A percentile compares a stretch with the other conserved stretches of the same genome.
phyloP scores from a whole-genome alignment of 2,329 filamentous ascomycete species.

The Pseudogymnoascus sp. region DNA sequence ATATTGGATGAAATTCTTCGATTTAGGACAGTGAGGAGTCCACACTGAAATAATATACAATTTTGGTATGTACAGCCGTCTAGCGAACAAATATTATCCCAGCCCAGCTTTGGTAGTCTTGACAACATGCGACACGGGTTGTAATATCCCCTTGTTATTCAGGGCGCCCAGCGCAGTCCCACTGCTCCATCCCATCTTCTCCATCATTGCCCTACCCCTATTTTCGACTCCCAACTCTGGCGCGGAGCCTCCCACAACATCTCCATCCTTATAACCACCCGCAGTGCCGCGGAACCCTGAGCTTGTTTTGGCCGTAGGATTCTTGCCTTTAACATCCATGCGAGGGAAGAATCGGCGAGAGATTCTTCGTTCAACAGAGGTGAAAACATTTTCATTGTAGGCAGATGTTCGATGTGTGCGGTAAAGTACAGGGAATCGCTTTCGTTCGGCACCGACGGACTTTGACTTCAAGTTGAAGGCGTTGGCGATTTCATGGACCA shows the following conservation, averaged over 20 bases:
- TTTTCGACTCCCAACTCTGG: constrained; percentile 79
- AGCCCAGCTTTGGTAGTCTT: constrained; percentile 81
- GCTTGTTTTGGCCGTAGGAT: constrained; percentile 23
- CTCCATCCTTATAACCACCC: constrained; percentile 69
- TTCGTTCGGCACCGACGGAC: constrained; percentile 66
- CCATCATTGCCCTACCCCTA: constrained; percentile 76
- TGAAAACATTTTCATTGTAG: constrained; percentile 52
- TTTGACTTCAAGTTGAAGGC: constrained; percentile 75
- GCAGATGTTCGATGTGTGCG: constrained; percentile 61
- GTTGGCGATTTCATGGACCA: constrained; percentile 71
- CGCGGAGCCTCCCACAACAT: constrained; percentile 77
- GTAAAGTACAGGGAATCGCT: constrained; percentile 69
- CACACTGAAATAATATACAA: constrained; percentile 5
- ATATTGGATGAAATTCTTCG: background rate
- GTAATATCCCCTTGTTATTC: constrained; percentile 82
- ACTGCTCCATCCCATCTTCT: constrained; percentile 94
- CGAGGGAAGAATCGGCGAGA: constrained; percentile 50
- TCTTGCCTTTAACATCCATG: constrained; percentile 36
- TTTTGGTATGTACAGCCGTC: background rate
- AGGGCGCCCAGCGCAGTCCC: constrained; percentile 75
- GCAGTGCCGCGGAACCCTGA: constrained; percentile 33
- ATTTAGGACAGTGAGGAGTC: background rate
- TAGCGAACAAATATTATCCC: constrained; percentile 36
- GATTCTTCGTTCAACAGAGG: constrained; percentile 40
- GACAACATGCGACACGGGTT: constrained; percentile 79